Evolutionary conservation across 441 rosid species (phyloP).

Genomic region (Manihot esculenta): DNA sequence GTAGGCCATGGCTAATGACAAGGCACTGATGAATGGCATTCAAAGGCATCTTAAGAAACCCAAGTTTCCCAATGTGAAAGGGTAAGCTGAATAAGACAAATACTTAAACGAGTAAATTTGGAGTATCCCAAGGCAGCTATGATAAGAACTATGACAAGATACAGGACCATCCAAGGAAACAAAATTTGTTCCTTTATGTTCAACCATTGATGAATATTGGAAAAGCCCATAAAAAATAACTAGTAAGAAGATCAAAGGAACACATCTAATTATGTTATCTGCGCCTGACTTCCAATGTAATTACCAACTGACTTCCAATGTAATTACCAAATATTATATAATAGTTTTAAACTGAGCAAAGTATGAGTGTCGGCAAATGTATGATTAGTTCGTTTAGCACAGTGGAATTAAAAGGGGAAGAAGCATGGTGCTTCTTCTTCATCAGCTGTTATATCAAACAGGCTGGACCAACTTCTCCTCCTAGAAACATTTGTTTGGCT

Average conservation of each 20-base stretch:
- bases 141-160: background rate
- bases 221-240: background rate
- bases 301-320: no score
- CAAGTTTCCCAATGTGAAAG: background rate
- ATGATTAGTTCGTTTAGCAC: background rate
- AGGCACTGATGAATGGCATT: no score
- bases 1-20: no score
- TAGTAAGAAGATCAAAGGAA: background rate
- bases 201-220: background rate
- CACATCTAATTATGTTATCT: background rate
- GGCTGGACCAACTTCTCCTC: slow-evolving; percentile 91
- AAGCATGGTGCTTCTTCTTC: slow-evolving; percentile 54
- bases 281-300: background rate
- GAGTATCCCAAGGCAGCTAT: no score
- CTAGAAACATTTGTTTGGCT: slow-evolving; percentile 65
- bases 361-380: background rate
- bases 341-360: background rate
- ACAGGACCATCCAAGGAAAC: background rate
- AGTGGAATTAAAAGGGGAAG: background rate
- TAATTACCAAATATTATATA: background rate
- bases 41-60: background rate
- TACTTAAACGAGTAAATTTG: background rate
- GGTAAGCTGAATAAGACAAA: background rate
- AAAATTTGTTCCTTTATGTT: background rate
- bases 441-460: slow-evolving; percentile 84